Evolutionary conservation across 2,329 filamentous ascomycete genomes (phyloP), one percentile per base, ranked within the genome.

Genomic region (Rutstroemia sp.): DNA sequence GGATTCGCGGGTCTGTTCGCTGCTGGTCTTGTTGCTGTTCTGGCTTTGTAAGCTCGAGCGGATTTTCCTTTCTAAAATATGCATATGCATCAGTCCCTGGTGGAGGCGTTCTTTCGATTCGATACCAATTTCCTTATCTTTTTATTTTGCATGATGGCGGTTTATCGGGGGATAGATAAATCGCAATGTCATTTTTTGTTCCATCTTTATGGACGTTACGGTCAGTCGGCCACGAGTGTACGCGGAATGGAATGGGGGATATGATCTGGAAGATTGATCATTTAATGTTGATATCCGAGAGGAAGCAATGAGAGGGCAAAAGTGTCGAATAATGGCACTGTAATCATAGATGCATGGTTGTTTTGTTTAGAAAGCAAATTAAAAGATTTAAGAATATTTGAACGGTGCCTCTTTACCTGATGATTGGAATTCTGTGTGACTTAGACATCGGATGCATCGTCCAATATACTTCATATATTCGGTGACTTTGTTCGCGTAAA

Each of bases 1-100:
- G 59, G 65, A 38, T 58, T 67, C 58, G 61, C 66, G 38, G 61
- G 59, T 56, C 51, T 64, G 54, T 42, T 64, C 49, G 61, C 58
- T 51, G 61, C 65, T 48, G 58, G 61, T 45, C n/a, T 66, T 34
- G 38, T 67, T n/a, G 65, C 62, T 34, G 55, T 61, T 19, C 51
- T 68, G 16, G 64, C 63, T 59, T 50, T 67, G 54, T 67, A 63
- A 61, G 51, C 48, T n/a, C 8, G n/a, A 8, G 16, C n/a, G n/a
- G 21, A 30, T 45, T 21, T 30, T 34, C 19, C 21, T 16, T 30
- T 14, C 46, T 50, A 30, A 17, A 30, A 19, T 19, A 19, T 17
- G 53, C 16, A 39, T 34, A 34, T 34, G 30, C 30, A 38, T 34
- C 48, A 48, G 47, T 42, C 39, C 37, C 54, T 39, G 51, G 48